Evolutionary conservation across 371 early-diverging fungal species (phyloP).

Genomic region (Mortierella sp.): DNA sequence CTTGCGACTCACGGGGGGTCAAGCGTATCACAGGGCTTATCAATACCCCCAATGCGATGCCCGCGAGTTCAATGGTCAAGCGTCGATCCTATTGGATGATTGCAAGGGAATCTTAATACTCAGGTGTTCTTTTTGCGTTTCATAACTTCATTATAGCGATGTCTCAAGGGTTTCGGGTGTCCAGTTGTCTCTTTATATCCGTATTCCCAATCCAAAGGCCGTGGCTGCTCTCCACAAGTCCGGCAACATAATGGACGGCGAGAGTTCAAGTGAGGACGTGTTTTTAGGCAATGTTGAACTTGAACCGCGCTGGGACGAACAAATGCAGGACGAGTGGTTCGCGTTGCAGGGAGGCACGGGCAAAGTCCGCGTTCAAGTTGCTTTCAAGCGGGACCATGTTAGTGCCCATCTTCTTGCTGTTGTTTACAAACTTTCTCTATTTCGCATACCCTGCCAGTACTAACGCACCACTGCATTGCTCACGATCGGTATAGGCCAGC

Average conservation of each 20-base stretch:
- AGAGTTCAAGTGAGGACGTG: conserved; percentile 62
- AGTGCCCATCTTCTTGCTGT: not conserved
- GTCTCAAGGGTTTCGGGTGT: conserved; percentile 89
- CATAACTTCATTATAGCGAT: conserved; percentile 69
- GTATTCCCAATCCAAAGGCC: conserved; percentile 62
- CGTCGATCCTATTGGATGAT: not conserved
- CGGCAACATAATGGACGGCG: conserved; percentile 55
- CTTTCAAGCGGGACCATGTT: conserved; percentile 75
- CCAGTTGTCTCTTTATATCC: conserved; percentile 86
- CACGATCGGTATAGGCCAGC: conserved; percentile 52
- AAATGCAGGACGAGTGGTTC: conserved; percentile 68
- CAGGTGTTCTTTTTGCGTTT: not conserved
- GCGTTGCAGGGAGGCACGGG: conserved; percentile 71
- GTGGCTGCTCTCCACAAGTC: conserved; percentile 29
- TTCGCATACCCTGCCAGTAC: not conserved
- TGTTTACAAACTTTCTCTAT: too few relatives aligned
- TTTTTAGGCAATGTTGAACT: conserved; percentile 77
- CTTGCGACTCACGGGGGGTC: not conserved
- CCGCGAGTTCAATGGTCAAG: too few relatives aligned
- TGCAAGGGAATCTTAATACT: not conserved
- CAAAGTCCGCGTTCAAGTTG: conserved; percentile 73
- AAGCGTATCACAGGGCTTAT: not conserved
- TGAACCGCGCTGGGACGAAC: conserved; percentile 72
- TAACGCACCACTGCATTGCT: not conserved
- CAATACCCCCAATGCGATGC: too few relatives aligned